These are phyloP conservation scores for Geosmithia putterillii DNA, from an alignment of 2,329 filamentous ascomycete genomes.

Conservation along the genomic window DNA sequence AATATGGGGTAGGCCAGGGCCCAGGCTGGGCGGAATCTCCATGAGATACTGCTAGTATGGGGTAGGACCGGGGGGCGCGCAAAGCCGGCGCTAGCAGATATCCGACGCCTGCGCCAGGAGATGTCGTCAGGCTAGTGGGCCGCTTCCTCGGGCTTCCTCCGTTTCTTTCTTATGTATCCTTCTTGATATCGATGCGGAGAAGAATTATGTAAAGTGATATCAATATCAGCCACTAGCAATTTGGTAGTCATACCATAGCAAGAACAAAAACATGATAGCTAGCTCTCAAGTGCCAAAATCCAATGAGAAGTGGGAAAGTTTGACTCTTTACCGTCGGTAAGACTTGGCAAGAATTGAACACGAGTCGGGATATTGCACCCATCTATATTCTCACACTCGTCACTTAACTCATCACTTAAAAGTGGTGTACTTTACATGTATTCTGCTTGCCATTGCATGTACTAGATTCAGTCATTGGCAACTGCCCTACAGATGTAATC, in stretches of 20 bases:
- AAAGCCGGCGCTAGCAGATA: slow-evolving; percentile 1
- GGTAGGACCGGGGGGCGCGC: neutral
- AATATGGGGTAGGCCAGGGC: neutral
- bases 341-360: too few relatives aligned
- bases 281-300: neutral
- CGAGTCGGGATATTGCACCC: neutral
- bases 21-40: neutral
- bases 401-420: too few relatives aligned
- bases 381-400: too few relatives aligned
- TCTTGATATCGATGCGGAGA: neutral
- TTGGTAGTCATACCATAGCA: neutral
- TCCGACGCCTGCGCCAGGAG: neutral
- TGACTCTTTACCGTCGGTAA: too few relatives aligned
- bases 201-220: neutral
- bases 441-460: too few relatives aligned
- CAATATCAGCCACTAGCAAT: neutral
- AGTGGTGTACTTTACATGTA: too few relatives aligned
- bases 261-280: neutral
- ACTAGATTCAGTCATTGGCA: neutral
- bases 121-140: neutral
- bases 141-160: neutral
- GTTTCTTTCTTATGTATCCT: neutral
- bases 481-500: neutral
- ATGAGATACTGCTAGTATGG: neutral
- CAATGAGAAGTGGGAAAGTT: too few relatives aligned